phyloP scores from a whole-genome alignment of 2,329 filamentous ascomycete species.

The Thermoascus crustaceus region DNA sequence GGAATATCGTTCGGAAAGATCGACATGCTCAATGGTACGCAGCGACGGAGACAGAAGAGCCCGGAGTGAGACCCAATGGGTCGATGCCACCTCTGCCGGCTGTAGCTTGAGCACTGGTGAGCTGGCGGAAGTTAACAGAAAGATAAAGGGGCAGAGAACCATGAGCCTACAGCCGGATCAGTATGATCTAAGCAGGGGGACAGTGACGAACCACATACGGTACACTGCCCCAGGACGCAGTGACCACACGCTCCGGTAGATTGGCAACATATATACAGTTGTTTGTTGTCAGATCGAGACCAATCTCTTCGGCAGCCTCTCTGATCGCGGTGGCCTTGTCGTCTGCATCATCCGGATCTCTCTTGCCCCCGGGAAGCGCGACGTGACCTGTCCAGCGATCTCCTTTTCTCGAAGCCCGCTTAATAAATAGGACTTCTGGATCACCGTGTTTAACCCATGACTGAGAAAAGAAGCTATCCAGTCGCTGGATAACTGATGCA shows the following conservation, averaged over 20 bases:
- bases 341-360: conserved; percentile 56
- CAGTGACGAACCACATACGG: conserved; percentile 38
- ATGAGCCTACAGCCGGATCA: conserved; percentile 43
- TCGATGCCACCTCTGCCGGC: conserved; percentile 59
- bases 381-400: conserved; percentile 65
- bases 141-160: conserved; percentile 62
- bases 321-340: conserved; percentile 56
- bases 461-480: conserved; percentile 54
- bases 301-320: conserved; percentile 60
- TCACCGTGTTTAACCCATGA: conserved; percentile 58
- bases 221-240: conserved; percentile 57
- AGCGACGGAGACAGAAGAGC: conserved; percentile 52
- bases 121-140: conserved; percentile 50
- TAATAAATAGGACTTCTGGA: conserved; percentile 64
- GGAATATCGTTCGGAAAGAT: conserved; percentile 55
- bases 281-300: conserved; percentile 47
- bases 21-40: conserved; percentile 55
- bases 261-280: conserved; percentile 49
- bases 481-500: conserved; percentile 28
- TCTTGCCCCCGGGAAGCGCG: conserved; percentile 58
- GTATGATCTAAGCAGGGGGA: conserved; percentile 8
- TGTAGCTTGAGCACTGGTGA: conserved; percentile 55
- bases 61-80: conserved; percentile 60
- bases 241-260: conserved; percentile 57
- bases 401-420: conserved; percentile 54